These are phyloP conservation scores for Boletus sp. DNA, from an alignment of 768 basidiomycete species.

Conservation along the genomic window DNA sequence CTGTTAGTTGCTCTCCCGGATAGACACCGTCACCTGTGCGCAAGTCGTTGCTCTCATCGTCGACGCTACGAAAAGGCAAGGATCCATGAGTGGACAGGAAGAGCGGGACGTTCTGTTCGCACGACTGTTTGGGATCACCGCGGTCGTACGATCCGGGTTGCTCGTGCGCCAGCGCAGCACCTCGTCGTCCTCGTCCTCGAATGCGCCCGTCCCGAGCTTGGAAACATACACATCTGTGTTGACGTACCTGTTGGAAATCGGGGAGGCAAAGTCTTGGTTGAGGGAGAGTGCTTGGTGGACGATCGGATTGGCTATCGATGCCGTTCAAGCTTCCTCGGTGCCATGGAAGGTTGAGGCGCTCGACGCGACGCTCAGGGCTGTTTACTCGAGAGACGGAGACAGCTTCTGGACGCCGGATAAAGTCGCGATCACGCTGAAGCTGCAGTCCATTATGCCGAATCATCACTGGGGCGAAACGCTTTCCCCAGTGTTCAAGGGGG, in stretches of 20 bases:
- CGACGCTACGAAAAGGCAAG: conserved; percentile 65
- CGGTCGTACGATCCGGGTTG: conserved; percentile 82
- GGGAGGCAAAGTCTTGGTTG: conserved; percentile 86
- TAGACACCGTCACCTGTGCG: conserved; percentile 71
- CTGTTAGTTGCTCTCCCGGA: conserved; percentile 68
- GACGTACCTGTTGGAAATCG: conserved; percentile 59
- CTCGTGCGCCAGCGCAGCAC: conserved; percentile 59
- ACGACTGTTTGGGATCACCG: conserved; percentile 83
- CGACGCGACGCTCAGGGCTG: conserved; percentile 41
- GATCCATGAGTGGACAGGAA: conserved; percentile 85
- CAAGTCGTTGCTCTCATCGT: conserved; percentile 76
- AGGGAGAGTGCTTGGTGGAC: conserved; percentile 90
- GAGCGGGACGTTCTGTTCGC: conserved; percentile 92
- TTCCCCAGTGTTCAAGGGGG: conserved; percentile 72
- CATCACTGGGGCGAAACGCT: conserved; percentile 65
- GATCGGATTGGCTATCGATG: conserved; percentile 60
- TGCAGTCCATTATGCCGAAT: conserved; percentile 59
- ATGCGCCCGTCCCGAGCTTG: conserved; percentile 52
- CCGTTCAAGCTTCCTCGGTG: conserved; percentile 53
- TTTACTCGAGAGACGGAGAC: conserved; percentile 39
- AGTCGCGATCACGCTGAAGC: conserved; percentile 69
- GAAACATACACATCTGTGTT: conserved; percentile 59
- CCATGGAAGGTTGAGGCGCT: conserved; percentile 71
- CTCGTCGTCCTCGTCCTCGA: conserved; percentile 49
- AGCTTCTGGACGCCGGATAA: conserved; percentile 84